A percentile compares a stretch with the other conserved stretches of the same genome.
phyloP scores from a whole-genome alignment of 768 basidiomycete genomes.

The Leucogyrophana mollusca region DNA sequence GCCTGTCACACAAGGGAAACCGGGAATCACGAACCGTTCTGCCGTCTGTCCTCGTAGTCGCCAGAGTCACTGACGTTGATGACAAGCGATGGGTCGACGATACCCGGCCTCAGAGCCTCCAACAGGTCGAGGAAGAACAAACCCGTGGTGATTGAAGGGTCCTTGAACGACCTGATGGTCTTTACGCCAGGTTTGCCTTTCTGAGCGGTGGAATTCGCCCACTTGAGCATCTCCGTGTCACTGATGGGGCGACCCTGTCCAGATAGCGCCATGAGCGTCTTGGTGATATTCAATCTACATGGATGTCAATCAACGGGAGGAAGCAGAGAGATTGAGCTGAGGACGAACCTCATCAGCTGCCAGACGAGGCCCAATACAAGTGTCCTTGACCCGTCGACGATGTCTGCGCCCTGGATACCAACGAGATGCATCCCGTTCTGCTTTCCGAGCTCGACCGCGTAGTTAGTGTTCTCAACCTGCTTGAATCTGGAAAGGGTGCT shows the following conservation, averaged over 20 bases:
- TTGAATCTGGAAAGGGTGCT: constrained; percentile 92
- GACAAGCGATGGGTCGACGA: constrained; percentile 88
- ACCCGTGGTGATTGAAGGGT: constrained; percentile 83
- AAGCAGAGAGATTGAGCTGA: background rate
- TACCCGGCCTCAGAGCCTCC: constrained; percentile 89
- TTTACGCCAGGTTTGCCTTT: constrained; percentile 56
- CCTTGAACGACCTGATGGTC: constrained; percentile 90
- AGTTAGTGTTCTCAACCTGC: constrained; percentile 98
- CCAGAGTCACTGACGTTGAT: constrained; percentile 57
- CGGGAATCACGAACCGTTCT: constrained; percentile 68
- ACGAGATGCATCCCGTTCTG: constrained; percentile 94
- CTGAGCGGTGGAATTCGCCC: constrained; percentile 92
- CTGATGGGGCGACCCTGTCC: constrained; percentile 79
- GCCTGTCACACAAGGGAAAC: background rate
- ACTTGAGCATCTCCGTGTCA: constrained; percentile 92
- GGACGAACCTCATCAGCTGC: constrained; percentile 88
- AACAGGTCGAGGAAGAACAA: constrained; percentile 92
- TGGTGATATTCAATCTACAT: constrained; percentile 78
- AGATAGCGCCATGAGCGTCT: constrained; percentile 78
- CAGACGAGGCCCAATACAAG: constrained; percentile 95
- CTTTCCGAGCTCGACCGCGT: constrained; percentile 88
- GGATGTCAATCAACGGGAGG: background rate
- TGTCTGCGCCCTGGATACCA: constrained; percentile 96
- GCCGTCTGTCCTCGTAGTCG: constrained; percentile 83
- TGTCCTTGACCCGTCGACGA: constrained; percentile 91